Evolutionary conservation across 305 asterid species (phyloP).

Genomic region (Fraxinus velutina): DNA sequence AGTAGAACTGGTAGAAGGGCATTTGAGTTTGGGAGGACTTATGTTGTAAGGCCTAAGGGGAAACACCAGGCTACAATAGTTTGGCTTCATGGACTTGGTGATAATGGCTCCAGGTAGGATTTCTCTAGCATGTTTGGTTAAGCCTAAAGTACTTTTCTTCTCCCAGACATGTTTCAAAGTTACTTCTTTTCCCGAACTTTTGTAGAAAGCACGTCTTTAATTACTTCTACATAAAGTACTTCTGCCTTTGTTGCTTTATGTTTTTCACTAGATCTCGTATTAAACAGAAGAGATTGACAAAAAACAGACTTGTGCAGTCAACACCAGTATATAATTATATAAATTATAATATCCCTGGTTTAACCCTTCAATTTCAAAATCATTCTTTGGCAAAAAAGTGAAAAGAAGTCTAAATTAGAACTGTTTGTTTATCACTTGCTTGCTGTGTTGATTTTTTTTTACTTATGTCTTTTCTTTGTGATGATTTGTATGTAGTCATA

Average conservation of each 20-base stretch:
- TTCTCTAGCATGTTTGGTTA: background rate
- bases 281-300: background rate
- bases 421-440: background rate
- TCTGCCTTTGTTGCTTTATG: background rate
- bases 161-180: background rate
- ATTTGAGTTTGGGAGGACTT: constrained; percentile 87
- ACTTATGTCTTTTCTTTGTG: background rate
- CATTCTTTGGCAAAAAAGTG: background rate
- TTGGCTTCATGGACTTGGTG: constrained; percentile 99
- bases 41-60: constrained; percentile 95
- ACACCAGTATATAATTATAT: background rate
- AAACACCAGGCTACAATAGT: constrained; percentile 97
- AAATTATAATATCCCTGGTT: background rate
- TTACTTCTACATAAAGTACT: background rate
- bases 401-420: background rate
- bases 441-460: background rate
- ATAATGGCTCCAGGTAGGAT: constrained; percentile 91
- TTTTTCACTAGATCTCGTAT: background rate
- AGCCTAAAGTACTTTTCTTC: background rate
- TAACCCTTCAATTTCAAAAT: background rate
- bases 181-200: background rate
- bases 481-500: background rate
- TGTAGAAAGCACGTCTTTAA: background rate
- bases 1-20: constrained; percentile 68
- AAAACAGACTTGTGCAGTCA: background rate